Evolutionary conservation across 2,329 filamentous ascomycete genomes (phyloP), one percentile per base, ranked within the genome.

Genomic region (Microsporum audouinii): DNA sequence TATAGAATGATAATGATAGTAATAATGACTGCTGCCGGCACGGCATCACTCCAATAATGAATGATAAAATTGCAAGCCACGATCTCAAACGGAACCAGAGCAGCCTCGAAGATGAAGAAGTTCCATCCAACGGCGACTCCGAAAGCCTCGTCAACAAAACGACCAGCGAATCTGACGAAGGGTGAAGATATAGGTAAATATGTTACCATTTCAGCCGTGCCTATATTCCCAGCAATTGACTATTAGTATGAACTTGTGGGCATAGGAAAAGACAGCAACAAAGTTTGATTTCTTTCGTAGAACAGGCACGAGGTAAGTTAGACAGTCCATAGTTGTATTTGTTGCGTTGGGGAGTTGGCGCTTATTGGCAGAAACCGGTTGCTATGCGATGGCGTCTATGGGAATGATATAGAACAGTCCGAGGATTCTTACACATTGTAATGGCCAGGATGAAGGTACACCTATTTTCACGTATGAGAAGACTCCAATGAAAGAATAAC

Each of bases 11-110:
- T 72, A 6, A 78, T 69, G 43, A 77, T 75, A 1, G 75, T 71
- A 57, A 79, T 78, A 58, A 80, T 75, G 2, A 70, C 79, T 23
- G 73, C 77, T 0, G 75, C 73, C 3, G 78, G 78, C 1, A 79
- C 73, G 12, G 69, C 69, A 61, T 76, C 71, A 27, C 71, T 79
- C 79, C 79, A 82, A 64, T 76, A 82, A 27, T 75, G 73, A 61
- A 81, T 73, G 27, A 81, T 77, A 57, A 79, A 68, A 60, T 76
- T 79, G 67, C 78, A 74, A 3, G 79, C 79, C 10, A 78, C 77
- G 47, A 81, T 76, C 65, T 82, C 79, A 60, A 80, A 81, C 0
- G 79, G 79, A 2, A 81, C 77, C 56, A 80, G 69, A 5, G 77
- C 72, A 5, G 77, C 79, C 69, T 80, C 76, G 61, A 79, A 79